Conservation (phyloP, 192 early-diverging fungal species). For the Backusella psychrophila region DNA sequence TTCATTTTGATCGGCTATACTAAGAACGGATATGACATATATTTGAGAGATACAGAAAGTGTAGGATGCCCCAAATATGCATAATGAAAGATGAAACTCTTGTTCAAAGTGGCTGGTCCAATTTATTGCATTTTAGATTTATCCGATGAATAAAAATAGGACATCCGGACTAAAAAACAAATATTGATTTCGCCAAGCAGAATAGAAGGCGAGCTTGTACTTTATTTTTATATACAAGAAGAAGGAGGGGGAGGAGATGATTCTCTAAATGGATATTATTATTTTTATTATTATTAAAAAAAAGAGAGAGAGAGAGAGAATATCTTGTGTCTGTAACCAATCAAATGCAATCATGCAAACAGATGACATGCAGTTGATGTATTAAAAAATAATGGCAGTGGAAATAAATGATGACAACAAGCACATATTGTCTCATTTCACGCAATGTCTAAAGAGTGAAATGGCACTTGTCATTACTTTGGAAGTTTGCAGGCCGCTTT, state of each 20-base stretch:
- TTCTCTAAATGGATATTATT: not conserved
- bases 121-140: not conserved
- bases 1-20: not conserved
- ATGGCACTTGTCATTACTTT: not conserved
- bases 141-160: not conserved
- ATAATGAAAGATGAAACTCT: not conserved
- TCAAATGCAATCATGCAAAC: not conserved
- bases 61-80: not conserved
- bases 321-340: not conserved
- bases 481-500: not conserved
- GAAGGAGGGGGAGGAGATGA: not conserved
- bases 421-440: not conserved
- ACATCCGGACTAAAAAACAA: not conserved
- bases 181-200: not conserved
- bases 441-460: not conserved
- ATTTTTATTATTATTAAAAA: not conserved
- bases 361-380: not conserved
- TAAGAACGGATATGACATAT: not conserved
- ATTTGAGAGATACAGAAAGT: not conserved
- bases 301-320: conserved; percentile 2
- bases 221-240: not conserved
- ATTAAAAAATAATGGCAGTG: not conserved
- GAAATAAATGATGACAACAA: not conserved
- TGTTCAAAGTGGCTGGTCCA: not conserved
- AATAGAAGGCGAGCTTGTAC: not conserved